Evolutionary conservation across 2,329 filamentous ascomycete genomes (phyloP).

Genomic region (Colletotrichum lentis): DNA sequence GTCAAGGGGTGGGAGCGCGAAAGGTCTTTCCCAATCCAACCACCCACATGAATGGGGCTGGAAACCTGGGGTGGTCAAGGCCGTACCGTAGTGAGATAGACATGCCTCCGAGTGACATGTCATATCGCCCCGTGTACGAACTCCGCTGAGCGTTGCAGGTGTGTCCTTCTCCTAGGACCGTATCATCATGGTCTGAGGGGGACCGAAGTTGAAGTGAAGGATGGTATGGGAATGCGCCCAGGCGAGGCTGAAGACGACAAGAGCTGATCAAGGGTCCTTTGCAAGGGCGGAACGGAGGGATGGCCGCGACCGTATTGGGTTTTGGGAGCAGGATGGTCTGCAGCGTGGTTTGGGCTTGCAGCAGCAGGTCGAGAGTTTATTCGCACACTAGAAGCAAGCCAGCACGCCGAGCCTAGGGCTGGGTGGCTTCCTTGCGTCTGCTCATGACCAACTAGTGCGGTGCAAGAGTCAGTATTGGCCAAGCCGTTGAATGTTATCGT

Average conservation of each 20-base stretch:
- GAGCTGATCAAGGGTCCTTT: background rate
- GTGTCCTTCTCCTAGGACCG: conserved; percentile 7
- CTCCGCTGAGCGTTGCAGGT: background rate
- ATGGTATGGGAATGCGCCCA: background rate
- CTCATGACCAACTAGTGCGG: conserved; percentile 30
- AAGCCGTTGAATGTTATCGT: conserved; percentile 21
- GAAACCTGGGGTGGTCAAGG: conserved; percentile 14
- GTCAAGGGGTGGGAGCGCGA: conserved; percentile 1
- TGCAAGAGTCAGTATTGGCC: conserved; percentile 22
- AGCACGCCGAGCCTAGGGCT: conserved; percentile 12
- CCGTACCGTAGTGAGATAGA: background rate
- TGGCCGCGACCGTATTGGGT: background rate
- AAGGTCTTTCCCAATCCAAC: conserved; percentile 32
- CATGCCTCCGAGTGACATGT: conserved; percentile 23
- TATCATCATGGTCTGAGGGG: background rate
- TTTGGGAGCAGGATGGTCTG: conserved; percentile 17
- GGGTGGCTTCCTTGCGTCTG: conserved; percentile 16
- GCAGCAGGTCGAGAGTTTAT: conserved; percentile 28
- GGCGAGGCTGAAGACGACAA: conserved; percentile 14
- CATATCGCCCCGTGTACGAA: conserved; percentile 7
- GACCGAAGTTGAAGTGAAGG: background rate
- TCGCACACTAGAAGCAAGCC: conserved; percentile 32
- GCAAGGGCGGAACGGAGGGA: background rate
- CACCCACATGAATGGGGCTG: conserved; percentile 30
- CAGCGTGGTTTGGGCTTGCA: conserved; percentile 12